Percentiles rank a stretch among this genome's conserved stretches.
phyloP scores from a whole-genome alignment of 2,329 filamentous ascomycete species.

The Microcera coccophila region DNA sequence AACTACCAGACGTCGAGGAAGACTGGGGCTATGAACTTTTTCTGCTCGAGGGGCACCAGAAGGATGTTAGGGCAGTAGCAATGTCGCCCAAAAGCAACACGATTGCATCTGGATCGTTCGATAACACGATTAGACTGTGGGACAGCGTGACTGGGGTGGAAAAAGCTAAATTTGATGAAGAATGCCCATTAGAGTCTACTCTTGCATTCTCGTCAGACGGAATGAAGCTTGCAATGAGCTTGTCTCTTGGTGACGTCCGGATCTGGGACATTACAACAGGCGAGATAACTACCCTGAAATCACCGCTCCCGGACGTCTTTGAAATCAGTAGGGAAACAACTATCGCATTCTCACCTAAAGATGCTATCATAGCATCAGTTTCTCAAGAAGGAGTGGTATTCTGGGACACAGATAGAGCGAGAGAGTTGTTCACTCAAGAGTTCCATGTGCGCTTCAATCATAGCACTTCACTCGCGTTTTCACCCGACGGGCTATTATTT shows the following conservation, averaged over 20 bases:
- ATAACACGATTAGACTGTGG: background rate
- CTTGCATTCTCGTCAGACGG: background rate
- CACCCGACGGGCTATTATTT: too few species aligned
- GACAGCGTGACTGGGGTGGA: background rate
- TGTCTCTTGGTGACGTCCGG: background rate
- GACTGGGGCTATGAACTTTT: conserved; percentile 1
- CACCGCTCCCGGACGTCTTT: too few species aligned
- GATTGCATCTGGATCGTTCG: background rate
- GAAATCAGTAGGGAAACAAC: too few species aligned
- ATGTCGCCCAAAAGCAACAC: background rate
- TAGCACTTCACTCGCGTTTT: too few species aligned
- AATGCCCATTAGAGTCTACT: background rate
- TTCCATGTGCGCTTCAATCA: too few species aligned
- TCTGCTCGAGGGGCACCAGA: background rate
- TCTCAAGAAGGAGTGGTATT: too few species aligned
- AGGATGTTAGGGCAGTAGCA: background rate
- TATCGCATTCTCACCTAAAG: too few species aligned
- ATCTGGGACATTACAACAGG: background rate
- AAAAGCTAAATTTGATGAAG: background rate
- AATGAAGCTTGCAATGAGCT: background rate
- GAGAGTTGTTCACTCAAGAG: too few species aligned
- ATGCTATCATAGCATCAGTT: too few species aligned
- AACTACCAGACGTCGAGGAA: background rate
- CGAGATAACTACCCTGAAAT: too few species aligned
- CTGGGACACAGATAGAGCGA: too few species aligned